A percentile compares a stretch with the other conserved stretches of the same genome.
These are phyloP conservation scores for Candida sp. DNA, from an alignment of 1,139 yeast species.

Conservation along the genomic window DNA sequence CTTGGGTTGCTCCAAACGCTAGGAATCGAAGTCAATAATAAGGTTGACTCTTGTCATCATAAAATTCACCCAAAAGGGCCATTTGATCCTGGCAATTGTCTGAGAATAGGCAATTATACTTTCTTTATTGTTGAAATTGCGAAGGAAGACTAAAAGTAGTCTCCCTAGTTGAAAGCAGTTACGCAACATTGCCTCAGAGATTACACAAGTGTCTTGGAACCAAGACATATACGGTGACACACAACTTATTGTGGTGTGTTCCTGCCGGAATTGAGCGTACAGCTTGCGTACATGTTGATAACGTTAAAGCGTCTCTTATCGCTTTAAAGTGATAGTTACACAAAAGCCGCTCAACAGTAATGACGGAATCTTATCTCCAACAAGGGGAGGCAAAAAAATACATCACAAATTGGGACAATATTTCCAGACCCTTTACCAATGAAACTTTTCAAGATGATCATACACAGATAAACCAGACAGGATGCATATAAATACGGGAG, in stretches of 20 bases:
- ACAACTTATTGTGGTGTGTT: no score
- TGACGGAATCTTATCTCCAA: neutral
- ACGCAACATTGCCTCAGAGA: neutral
- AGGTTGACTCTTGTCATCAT: neutral
- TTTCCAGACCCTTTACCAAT: neutral
- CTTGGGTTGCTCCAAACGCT: neutral
- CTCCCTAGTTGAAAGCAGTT: no score
- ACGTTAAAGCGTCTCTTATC: no score
- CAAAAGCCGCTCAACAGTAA: neutral
- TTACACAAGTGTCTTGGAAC: neutral
- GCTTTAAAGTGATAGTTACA: neutral
- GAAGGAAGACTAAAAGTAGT: neutral
- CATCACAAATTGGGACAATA: neutral
- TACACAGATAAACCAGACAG: neutral
- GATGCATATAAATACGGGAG: neutral
- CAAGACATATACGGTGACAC: neutral
- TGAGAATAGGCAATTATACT: neutral
- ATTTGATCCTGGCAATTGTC: neutral
- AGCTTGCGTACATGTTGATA: no score
- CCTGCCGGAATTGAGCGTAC: no score
- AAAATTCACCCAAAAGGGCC: neutral
- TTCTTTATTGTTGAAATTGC: neutral
- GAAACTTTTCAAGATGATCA: neutral
- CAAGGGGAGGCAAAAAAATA: neutral
- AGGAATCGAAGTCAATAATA: neutral